Evolutionary conservation across 2,329 filamentous ascomycete species (phyloP).

Genomic region (Colletotrichum tabaci): DNA sequence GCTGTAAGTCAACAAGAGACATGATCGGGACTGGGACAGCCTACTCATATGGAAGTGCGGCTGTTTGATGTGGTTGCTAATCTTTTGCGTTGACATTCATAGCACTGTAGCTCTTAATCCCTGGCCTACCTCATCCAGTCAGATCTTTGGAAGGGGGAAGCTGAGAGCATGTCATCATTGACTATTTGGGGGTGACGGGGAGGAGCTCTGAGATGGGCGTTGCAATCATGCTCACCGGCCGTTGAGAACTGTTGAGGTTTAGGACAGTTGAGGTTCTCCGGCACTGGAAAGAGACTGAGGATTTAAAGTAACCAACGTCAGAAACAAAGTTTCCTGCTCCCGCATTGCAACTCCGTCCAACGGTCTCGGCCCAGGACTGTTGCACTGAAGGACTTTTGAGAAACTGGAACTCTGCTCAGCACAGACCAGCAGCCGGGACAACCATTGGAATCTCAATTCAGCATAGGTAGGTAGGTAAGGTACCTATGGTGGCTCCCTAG

Average conservation of each 20-base stretch:
- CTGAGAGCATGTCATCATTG: not conserved
- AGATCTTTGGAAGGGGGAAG: not conserved
- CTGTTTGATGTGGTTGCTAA: not conserved
- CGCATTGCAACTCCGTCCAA: not conserved
- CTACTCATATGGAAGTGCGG: conserved; percentile 4
- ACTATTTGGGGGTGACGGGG: not conserved
- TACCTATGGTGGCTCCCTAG: not conserved
- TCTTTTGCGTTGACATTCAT: not conserved
- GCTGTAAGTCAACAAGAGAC: not conserved
- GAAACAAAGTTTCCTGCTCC: not conserved
- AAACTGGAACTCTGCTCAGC: not conserved
- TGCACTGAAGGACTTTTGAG: not conserved
- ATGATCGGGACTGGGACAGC: not conserved
- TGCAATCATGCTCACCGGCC: not conserved
- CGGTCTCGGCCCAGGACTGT: not conserved
- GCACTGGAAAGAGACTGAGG: not conserved
- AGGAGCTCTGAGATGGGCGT: not conserved
- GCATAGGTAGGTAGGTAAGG: no score
- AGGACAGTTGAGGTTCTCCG: not conserved
- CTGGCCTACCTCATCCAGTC: not conserved
- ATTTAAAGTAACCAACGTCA: not conserved
- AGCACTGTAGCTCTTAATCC: not conserved
- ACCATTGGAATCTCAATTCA: not conserved
- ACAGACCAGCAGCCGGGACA: conserved; percentile 15
- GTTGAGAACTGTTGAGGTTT: not conserved